Evolutionary conservation across 495 filamentous ascomycete species (phyloP).

Genomic region (Penicillium psychrofluorescens): DNA sequence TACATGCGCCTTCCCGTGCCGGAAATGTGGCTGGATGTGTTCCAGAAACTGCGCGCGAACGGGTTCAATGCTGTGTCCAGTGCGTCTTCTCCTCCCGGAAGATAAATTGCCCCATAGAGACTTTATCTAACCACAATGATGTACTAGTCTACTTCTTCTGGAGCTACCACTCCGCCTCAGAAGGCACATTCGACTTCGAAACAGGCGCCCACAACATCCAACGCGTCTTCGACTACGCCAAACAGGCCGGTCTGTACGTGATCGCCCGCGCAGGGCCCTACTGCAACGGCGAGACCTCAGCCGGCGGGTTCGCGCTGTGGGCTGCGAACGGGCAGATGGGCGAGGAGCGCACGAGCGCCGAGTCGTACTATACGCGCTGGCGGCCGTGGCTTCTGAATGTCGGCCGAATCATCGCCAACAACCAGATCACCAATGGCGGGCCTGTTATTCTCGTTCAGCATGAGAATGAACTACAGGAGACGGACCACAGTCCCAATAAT

Average conservation of each 20-base stretch:
- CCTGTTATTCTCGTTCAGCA: slow-evolving; percentile 47
- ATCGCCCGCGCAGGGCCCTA: slow-evolving; percentile 54
- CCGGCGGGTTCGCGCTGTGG: slow-evolving; percentile 45
- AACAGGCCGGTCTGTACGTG: slow-evolving; percentile 50
- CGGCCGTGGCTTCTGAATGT: slow-evolving; percentile 38
- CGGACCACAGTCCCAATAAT: slow-evolving; percentile 24
- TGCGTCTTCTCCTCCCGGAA: slow-evolving; percentile 6
- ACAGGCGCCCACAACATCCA: slow-evolving; percentile 48
- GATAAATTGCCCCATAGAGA: background rate
- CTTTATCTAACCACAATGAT: too few species aligned
- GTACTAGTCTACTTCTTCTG: slow-evolving; percentile 47
- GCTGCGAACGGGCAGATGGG: slow-evolving; percentile 45
- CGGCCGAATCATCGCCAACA: slow-evolving; percentile 38
- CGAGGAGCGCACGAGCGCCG: slow-evolving; percentile 30
- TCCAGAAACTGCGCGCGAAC: slow-evolving; percentile 54
- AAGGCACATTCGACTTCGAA: slow-evolving; percentile 47
- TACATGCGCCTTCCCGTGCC: slow-evolving; percentile 51
- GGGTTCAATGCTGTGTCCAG: slow-evolving; percentile 47
- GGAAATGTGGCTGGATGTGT: slow-evolving; percentile 53
- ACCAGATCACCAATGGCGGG: slow-evolving; percentile 46
- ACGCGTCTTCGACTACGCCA: slow-evolving; percentile 47
- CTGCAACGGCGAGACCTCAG: slow-evolving; percentile 46
- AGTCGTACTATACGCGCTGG: slow-evolving; percentile 34
- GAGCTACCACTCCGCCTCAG: slow-evolving; percentile 44
- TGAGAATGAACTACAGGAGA: slow-evolving; percentile 48